These are phyloP conservation scores for Stephanodiscus minutulus DNA, from an alignment of 108 stramenopile genomes.

Conservation along the genomic window DNA sequence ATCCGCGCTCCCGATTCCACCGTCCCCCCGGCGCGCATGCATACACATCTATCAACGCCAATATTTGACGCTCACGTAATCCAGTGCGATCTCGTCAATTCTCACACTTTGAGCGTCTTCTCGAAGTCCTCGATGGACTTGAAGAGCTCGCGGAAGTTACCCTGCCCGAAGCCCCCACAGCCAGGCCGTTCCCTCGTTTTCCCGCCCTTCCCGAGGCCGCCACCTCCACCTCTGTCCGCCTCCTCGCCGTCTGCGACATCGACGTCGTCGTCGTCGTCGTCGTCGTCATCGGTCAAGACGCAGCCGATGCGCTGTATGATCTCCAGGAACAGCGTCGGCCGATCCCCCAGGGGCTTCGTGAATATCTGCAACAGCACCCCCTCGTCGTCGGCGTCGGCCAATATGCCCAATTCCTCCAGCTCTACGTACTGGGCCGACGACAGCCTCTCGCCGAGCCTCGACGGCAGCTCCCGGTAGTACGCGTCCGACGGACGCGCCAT, in stretches of 20 bases:
- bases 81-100: too few relatives aligned
- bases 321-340: conserved; percentile 88
- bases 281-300: conserved; percentile 39
- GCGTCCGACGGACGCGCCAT: conserved; percentile 71
- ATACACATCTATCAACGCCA: too few relatives aligned
- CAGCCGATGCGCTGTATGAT: conserved; percentile 93
- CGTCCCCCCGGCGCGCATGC: too few relatives aligned
- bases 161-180: conserved; percentile 91
- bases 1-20: too few relatives aligned
- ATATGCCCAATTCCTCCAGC: conserved; percentile 76
- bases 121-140: conserved; percentile 87
- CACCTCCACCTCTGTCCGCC: conserved; percentile 9
- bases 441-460: conserved; percentile 52
- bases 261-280: conserved; percentile 40
- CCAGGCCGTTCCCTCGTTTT: conserved; percentile 58
- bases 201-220: neutral
- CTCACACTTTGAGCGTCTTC: conserved; percentile 64
- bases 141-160: conserved; percentile 90
- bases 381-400: conserved; percentile 87
- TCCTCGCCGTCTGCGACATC: conserved; percentile 4
- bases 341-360: conserved; percentile 85
- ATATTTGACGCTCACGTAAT: too few relatives aligned
- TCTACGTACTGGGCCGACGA: conserved; percentile 49
- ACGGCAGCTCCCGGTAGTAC: conserved; percentile 73
- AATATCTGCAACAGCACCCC: conserved; percentile 88